phyloP scores from a whole-genome alignment of 2,329 filamentous ascomycete species.

The Nothomitra cinnamomea region DNA sequence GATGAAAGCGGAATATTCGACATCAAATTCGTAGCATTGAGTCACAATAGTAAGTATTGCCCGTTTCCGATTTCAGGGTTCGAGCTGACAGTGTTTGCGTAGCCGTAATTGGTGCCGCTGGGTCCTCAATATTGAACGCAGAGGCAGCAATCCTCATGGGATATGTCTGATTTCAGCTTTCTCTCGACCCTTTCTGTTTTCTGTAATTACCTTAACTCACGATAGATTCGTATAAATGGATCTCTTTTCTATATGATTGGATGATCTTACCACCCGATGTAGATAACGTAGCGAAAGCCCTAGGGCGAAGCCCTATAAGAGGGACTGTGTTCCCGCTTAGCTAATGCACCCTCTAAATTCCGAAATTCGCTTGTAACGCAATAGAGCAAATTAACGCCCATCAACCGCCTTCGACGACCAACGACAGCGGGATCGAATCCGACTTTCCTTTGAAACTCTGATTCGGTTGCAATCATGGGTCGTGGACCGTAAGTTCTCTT shows the following conservation, averaged over 20 bases:
- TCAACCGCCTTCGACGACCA: not conserved
- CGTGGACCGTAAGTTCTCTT: conserved; percentile 40
- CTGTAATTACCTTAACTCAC: too few relatives aligned
- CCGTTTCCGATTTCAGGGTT: not conserved
- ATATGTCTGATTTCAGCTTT: conserved; percentile 36
- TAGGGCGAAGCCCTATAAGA: not conserved
- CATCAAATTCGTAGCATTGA: conserved; percentile 84
- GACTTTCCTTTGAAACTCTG: conserved; percentile 3
- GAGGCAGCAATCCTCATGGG: conserved; percentile 86
- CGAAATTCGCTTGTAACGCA: not conserved
- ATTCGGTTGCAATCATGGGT: conserved; percentile 34
- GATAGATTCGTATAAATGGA: too few relatives aligned
- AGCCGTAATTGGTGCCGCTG: conserved; percentile 90
- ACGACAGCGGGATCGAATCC: not conserved
- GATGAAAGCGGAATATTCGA: conserved; percentile 85
- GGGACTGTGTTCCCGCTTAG: conserved; percentile 3
- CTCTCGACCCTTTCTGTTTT: not conserved
- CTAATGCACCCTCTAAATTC: not conserved
- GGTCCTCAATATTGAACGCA: conserved; percentile 85
- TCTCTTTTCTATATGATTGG: too few relatives aligned
- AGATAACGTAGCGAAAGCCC: not conserved
- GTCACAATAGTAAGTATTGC: conserved; percentile 48
- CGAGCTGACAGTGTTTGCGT: conserved; percentile 8
- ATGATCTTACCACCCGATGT: too few relatives aligned
- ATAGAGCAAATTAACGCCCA: not conserved